A percentile compares a stretch with the other conserved stretches of the same genome.
Conservation (phyloP, 148 eudicot genomes). For the Cornus controversa region DNA sequence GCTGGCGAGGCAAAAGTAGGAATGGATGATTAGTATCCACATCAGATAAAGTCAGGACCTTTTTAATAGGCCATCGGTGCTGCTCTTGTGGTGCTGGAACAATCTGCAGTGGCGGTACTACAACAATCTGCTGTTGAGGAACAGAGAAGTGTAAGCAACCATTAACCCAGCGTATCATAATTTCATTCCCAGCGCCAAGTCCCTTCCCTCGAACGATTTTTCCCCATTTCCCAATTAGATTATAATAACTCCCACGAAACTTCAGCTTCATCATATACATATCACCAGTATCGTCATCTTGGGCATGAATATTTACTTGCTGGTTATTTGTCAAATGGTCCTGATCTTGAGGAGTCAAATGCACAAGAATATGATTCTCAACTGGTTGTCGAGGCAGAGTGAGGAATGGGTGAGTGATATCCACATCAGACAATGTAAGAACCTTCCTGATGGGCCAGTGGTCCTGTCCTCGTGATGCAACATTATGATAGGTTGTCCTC, state of each 20-base stretch:
- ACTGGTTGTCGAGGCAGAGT: not conserved
- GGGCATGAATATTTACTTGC: not conserved
- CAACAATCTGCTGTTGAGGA: not conserved
- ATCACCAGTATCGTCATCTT: constrained; percentile 2
- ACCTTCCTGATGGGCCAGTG: not conserved
- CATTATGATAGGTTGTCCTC: constrained; percentile 17
- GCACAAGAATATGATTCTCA: not conserved
- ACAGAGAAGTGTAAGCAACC: constrained; percentile 4
- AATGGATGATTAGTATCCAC: constrained; percentile 1
- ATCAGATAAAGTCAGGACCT: not conserved
- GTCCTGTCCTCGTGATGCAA: constrained; percentile 10
- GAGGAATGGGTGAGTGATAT: constrained; percentile 1
- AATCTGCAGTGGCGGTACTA: not conserved
- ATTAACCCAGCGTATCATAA: not conserved
- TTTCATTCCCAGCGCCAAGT: not conserved
- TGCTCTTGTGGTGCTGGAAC: not conserved
- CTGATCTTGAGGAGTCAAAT: not conserved
- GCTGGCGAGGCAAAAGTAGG: constrained; percentile 1
- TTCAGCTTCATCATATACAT: not conserved
- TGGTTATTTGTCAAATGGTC: not conserved
- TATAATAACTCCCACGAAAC: constrained; percentile 1
- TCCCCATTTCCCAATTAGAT: not conserved
- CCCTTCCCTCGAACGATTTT: not conserved
- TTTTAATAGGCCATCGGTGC: not conserved
- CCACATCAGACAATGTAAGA: not conserved